Conservation (phyloP, 805 yeast species). For the Cyberlindnera veronae region DNA sequence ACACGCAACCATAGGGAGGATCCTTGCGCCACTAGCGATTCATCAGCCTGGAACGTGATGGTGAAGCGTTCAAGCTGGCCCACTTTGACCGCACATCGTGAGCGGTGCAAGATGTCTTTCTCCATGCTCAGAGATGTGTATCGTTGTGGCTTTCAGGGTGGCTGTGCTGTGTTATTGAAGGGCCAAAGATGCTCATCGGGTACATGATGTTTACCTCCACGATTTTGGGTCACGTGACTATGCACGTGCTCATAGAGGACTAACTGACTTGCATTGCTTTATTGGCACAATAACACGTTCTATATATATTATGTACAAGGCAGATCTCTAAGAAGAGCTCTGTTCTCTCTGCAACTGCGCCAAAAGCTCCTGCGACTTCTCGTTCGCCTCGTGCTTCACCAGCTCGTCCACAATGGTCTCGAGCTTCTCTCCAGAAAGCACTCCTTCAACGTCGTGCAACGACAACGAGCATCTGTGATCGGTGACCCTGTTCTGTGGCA, state of each 20-base stretch:
- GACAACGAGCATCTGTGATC: constrained; percentile 89
- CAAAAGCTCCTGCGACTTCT: constrained; percentile 34
- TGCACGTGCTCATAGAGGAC: too few species aligned
- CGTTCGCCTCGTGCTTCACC: constrained; percentile 42
- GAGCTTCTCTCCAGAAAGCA: constrained; percentile 56
- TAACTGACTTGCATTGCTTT: too few species aligned
- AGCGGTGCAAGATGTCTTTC: constrained; percentile 33
- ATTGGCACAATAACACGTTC: too few species aligned
- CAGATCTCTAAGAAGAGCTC: not conserved
- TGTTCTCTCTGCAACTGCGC: constrained; percentile 10
- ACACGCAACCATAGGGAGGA: constrained; percentile 50
- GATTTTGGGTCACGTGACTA: not conserved
- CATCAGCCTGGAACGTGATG: constrained; percentile 38
- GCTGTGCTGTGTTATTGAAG: not conserved
- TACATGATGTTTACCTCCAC: not conserved
- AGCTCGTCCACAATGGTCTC: constrained; percentile 55
- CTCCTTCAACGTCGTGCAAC: constrained; percentile 68
- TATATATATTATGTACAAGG: not conserved
- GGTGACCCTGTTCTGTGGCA: constrained; percentile 86
- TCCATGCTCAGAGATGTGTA: constrained; percentile 3
- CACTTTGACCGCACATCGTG: constrained; percentile 34
- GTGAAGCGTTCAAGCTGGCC: constrained; percentile 59
- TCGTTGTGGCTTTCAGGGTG: not conserved
- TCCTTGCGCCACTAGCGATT: constrained; percentile 33
- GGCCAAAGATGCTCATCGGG: not conserved